These are phyloP conservation scores for Metschnikowia lochheadii DNA, from an alignment of 805 yeast genomes.

Conservation along the genomic window DNA sequence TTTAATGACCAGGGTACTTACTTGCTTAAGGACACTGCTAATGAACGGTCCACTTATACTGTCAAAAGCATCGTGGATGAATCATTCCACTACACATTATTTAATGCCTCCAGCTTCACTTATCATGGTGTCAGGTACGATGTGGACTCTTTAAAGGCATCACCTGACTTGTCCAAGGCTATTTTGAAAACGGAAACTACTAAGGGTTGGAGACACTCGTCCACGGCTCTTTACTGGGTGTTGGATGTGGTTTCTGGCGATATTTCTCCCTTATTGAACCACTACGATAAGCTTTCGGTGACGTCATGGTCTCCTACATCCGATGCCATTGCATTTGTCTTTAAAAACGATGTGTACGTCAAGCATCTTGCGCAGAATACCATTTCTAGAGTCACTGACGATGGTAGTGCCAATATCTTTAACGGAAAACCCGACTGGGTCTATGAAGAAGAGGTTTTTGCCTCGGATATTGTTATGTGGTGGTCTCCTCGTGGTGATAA, in stretches of 20 bases:
- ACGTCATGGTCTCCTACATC: constrained; percentile 79
- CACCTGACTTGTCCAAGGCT: constrained; percentile 61
- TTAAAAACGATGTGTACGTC: constrained; percentile 65
- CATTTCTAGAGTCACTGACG: constrained; percentile 53
- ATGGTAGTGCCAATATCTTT: constrained; percentile 68
- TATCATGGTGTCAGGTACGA: constrained; percentile 37
- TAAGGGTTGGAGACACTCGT: constrained; percentile 37
- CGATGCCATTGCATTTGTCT: constrained; percentile 57
- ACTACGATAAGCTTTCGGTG: constrained; percentile 14
- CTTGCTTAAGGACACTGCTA: constrained; percentile 35
- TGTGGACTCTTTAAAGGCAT: constrained; percentile 55
- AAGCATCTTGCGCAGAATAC: constrained; percentile 32
- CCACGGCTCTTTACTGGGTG: constrained; percentile 18
- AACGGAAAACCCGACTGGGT: constrained; percentile 95
- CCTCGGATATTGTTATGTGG: constrained; percentile 70
- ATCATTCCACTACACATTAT: constrained; percentile 42
- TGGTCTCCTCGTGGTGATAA: constrained; percentile 78
- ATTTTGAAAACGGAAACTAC: constrained; percentile 57
- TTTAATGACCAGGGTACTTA: constrained; percentile 63
- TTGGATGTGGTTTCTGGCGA: constrained; percentile 14
- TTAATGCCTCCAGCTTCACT: constrained; percentile 45
- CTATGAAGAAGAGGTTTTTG: constrained; percentile 84
- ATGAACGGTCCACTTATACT: constrained; percentile 45
- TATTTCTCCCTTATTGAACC: constrained; percentile 13
- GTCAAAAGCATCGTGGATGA: constrained; percentile 51